Conservation (phyloP, 75 land plant genomes). For the Larix kaempferi region DNA sequence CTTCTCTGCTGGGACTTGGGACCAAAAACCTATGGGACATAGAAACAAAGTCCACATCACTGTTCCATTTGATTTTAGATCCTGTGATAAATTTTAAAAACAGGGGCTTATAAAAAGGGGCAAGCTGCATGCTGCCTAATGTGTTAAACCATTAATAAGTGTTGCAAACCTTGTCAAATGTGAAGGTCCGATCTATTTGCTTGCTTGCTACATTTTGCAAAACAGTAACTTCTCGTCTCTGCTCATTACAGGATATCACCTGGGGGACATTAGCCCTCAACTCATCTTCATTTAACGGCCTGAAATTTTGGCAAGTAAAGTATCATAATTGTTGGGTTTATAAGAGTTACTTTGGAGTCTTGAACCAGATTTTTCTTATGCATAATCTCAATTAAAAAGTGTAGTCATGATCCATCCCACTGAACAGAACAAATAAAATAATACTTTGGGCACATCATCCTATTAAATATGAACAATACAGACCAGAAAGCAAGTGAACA, state of each 20-base stretch:
- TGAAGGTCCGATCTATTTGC: conserved; percentile 79
- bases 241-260: conserved; percentile 75
- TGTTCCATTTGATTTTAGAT: neutral
- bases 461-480: no score
- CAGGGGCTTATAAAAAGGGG: no score
- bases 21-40: conserved; percentile 56
- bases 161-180: conserved; percentile 70
- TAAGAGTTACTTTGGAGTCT: no score
- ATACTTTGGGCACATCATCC: no score
- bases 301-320: no score
- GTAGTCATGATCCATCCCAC: no score
- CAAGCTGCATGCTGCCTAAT: no score
- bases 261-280: conserved; percentile 53
- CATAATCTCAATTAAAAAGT: no score
- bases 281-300: conserved; percentile 56
- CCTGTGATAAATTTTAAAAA: neutral
- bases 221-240: conserved; percentile 76
- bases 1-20: conserved; percentile 51
- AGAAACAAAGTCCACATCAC: neutral
- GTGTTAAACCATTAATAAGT: neutral
- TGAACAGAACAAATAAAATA: no score
- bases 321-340: no score
- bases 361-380: no score
- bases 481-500: no score
- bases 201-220: conserved; percentile 59